Evolutionary conservation across 805 yeast species (phyloP).

Genomic region (Candida easanensis): DNA sequence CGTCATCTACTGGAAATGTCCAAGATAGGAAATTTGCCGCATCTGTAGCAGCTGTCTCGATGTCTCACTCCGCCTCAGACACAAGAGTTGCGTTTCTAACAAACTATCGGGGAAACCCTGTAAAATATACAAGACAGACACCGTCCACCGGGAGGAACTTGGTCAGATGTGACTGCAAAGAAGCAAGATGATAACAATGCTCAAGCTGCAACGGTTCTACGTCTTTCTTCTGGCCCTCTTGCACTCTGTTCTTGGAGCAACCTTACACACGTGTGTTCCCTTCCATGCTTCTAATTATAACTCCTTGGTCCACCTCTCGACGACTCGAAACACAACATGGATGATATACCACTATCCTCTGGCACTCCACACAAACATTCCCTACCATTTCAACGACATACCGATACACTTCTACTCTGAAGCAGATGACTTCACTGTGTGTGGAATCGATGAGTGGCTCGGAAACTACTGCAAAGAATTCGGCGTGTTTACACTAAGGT

Average conservation of each 20-base stretch:
- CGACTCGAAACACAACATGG: conserved; percentile 10
- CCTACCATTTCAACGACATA: conserved; percentile 4
- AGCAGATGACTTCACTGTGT: conserved; percentile 13
- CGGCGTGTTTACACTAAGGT: conserved; percentile 11
- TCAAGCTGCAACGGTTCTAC: neutral
- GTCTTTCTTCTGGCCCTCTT: neutral
- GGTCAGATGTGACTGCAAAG: too few relatives aligned
- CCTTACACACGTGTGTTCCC: conserved; percentile 4
- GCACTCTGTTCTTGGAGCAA: neutral
- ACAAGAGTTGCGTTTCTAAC: too few relatives aligned
- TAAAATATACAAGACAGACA: too few relatives aligned
- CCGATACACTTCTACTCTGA: conserved; percentile 13
- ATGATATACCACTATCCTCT: conserved; percentile 11
- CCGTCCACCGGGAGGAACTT: too few relatives aligned
- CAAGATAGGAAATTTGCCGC: too few relatives aligned
- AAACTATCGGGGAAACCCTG: too few relatives aligned
- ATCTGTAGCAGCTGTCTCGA: too few relatives aligned
- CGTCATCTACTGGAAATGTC: too few relatives aligned
- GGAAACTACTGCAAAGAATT: conserved; percentile 13
- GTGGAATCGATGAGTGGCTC: conserved; percentile 9
- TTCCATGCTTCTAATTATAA: neutral
- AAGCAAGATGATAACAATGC: too few relatives aligned
- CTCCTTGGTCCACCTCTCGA: conserved; percentile 4
- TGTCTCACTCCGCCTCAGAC: too few relatives aligned
- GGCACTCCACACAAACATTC: conserved; percentile 8